Evolutionary conservation across 2,329 filamentous ascomycete genomes (phyloP).

Genomic region (Colletotrichum falcatum): DNA sequence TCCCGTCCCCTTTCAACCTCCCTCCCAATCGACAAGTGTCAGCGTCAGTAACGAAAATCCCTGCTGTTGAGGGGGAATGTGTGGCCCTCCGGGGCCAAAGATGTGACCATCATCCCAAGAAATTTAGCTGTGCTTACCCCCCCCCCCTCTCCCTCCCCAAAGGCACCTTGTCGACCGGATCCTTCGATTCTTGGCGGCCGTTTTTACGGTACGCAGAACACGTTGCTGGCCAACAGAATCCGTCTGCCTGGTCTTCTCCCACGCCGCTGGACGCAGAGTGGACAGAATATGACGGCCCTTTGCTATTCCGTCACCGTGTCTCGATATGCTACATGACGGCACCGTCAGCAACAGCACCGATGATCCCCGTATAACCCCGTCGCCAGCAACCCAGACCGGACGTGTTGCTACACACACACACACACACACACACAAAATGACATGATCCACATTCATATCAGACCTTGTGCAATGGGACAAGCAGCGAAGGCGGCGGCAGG

Average conservation of each 20-base stretch:
- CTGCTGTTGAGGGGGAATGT: background rate
- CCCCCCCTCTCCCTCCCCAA: no score
- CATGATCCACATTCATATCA: background rate
- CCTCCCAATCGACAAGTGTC: background rate
- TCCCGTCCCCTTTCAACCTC: background rate
- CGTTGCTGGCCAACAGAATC: background rate
- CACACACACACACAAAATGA: background rate
- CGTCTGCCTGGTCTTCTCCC: background rate
- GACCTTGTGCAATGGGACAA: background rate
- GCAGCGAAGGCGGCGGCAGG: background rate
- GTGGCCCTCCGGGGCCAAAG: background rate
- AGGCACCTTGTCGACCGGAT: background rate
- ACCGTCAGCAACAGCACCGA: background rate
- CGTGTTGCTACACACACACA: background rate
- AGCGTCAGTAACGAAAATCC: background rate
- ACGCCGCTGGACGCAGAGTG: background rate
- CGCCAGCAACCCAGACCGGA: background rate
- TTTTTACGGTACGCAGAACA: background rate
- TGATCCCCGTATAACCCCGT: background rate
- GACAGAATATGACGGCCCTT: background rate
- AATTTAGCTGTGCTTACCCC: background rate
- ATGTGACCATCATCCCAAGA: slow-evolving; percentile 12
- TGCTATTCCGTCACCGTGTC: background rate
- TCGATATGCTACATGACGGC: background rate
- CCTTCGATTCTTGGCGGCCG: background rate